Evolutionary conservation across 257 asterid species (phyloP), one percentile per base, ranked within the genome.

Genomic region (Schizonepeta tenuifolia): DNA sequence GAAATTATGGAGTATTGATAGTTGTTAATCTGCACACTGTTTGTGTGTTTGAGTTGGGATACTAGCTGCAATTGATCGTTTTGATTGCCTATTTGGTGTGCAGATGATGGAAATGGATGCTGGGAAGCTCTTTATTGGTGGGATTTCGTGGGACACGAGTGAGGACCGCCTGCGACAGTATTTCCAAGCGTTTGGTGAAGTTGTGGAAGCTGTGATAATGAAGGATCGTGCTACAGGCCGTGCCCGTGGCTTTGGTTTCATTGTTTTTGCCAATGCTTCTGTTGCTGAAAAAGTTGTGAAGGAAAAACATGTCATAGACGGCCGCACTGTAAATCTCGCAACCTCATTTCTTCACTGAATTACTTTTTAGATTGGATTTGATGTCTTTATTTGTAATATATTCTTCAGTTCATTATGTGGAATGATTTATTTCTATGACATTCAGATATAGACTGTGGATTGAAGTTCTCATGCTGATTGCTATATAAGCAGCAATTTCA

Each of bases 241-340:
- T 8, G 89, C 87, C 20, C 89, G 89, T 72, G 89, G 89, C 38
- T 85, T 85, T 17, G 89, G 87, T 56, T 85, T 85, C 65, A 50
- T 85, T 31, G 87, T 85, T 33, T 85, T 80, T 73, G 77, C 86
- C 7, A 53, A 80, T 68, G 78, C 88, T 44, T 67, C 78, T 12
- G 85, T 85, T 79, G 87, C 88, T n/a, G 90, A 85, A 61, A 74
- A 38, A 72, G 88, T 85, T 40, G 86, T 79, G 12, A 83, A 73
- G 80, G 90, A 83, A 36, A 74, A 68, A 38, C 90, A 85, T 55
- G 58, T 76, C 62, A 85, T 85, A 3, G 90, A 85, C 33, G 88
- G 86, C n/a, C 69, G 90, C 69, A 78, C 84, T 8, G 90, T 85
- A 71, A 85, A 81, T 76, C 55, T 8, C 68, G 10, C 62, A 33